These are phyloP conservation scores for Podaxis mareebaensis DNA, from an alignment of 768 basidiomycete species.

Conservation along the genomic window DNA sequence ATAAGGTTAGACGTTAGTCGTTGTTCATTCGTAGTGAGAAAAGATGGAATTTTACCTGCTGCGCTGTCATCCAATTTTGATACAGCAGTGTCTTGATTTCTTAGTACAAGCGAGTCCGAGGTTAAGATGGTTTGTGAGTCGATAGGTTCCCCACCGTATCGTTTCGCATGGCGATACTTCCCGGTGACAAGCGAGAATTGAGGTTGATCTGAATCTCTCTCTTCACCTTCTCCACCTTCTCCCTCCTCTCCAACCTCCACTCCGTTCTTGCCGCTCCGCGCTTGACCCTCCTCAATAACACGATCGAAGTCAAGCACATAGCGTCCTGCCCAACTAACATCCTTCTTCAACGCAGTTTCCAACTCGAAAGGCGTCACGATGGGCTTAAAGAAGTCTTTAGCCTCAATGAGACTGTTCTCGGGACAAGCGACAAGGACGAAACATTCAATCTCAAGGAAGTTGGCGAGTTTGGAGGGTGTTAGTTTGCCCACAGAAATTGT, in stretches of 20 bases:
- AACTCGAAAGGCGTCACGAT: constrained; percentile 96
- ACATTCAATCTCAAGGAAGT: constrained; percentile 95
- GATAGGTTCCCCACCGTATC: constrained; percentile 44
- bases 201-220: constrained; percentile 67
- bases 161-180: constrained; percentile 76
- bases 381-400: constrained; percentile 87
- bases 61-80: constrained; percentile 62
- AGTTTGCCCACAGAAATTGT: constrained; percentile 95
- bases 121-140: neutral
- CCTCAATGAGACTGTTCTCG: constrained; percentile 83
- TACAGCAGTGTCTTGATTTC: constrained; percentile 65
- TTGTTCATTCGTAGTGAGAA: neutral
- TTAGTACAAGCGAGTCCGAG: constrained; percentile 48
- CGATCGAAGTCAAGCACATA: constrained; percentile 80
- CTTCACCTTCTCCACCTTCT: constrained; percentile 30
- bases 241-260: constrained; percentile 18
- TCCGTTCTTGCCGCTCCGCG: neutral
- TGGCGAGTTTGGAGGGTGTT: constrained; percentile 92
- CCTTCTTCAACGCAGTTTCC: constrained; percentile 71
- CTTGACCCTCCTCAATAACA: constrained; percentile 38
- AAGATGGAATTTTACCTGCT: constrained; percentile 50
- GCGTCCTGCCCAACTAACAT: constrained; percentile 70
- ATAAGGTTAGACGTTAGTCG: constrained; percentile 11
- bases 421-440: constrained; percentile 94
- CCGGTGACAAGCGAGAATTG: constrained; percentile 87